phyloP scores from a whole-genome alignment of 1,284 basidiomycete species.

The Ganoderma meredithae region DNA sequence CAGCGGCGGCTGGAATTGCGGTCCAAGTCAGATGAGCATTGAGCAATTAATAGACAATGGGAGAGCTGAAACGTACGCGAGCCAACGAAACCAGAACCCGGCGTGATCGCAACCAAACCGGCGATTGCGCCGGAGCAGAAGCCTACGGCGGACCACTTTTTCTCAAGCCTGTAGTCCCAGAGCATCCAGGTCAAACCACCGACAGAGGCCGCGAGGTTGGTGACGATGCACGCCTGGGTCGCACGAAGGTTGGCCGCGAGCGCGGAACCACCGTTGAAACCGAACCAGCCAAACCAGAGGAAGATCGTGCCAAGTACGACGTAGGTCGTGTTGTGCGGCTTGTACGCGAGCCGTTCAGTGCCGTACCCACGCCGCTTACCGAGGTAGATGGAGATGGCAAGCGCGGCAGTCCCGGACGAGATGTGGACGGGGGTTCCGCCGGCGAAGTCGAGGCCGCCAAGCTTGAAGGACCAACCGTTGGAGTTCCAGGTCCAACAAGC shows the following conservation, averaged over 20 bases:
- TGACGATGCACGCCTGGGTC: constrained; percentile 90
- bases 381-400: constrained; percentile 93
- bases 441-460: constrained; percentile 93
- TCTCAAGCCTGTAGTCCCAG: constrained; percentile 92
- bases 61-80: constrained; percentile 57
- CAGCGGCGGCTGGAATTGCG: constrained; percentile 67
- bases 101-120: constrained; percentile 92
- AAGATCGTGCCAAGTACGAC: constrained; percentile 93
- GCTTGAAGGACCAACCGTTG: constrained; percentile 83
- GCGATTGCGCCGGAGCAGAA: constrained; percentile 96
- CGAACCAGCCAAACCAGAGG: constrained; percentile 99
- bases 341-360: constrained; percentile 89
- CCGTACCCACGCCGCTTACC: constrained; percentile 93
- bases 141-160: constrained; percentile 93
- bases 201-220: constrained; percentile 87
- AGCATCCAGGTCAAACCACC: constrained; percentile 97
- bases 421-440: constrained; percentile 97
- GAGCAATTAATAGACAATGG: constrained; percentile 15
- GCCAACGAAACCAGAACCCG: constrained; percentile 90
- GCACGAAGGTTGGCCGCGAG: constrained; percentile 89
- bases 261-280: constrained; percentile 89
- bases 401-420: constrained; percentile 88
- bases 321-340: constrained; percentile 88
- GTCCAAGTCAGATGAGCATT: neutral
- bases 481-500: constrained; percentile 96